Percentiles rank a stretch among this genome's conserved stretches.
These are phyloP conservation scores for Exserohilum rostratum DNA, from an alignment of 2,329 filamentous ascomycete genomes.

Conservation along the genomic window DNA sequence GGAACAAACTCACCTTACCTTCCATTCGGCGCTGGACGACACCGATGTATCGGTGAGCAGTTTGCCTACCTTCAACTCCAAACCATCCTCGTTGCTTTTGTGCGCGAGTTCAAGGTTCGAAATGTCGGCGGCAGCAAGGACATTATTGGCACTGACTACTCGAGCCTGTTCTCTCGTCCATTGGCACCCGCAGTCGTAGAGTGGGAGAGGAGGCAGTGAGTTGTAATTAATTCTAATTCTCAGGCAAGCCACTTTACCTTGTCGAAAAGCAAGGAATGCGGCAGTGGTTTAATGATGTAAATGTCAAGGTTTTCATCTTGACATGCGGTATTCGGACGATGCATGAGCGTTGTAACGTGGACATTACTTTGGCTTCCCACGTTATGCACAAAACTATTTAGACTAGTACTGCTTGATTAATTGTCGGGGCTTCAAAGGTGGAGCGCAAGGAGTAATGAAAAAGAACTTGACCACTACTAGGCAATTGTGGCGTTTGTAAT, in stretches of 20 bases:
- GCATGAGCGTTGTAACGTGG: not conserved
- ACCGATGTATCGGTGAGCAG: conserved; percentile 95
- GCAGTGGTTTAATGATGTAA: conserved; percentile 20
- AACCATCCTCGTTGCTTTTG: conserved; percentile 78
- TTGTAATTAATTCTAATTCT: conserved; percentile 7
- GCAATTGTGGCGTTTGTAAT: not conserved
- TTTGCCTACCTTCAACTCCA: conserved; percentile 93
- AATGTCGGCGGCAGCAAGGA: conserved; percentile 74
- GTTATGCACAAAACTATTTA: not conserved
- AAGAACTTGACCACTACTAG: not conserved
- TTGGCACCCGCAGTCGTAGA: conserved; percentile 62
- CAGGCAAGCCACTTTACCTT: not conserved
- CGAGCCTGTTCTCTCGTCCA: conserved; percentile 55
- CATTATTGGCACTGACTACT: conserved; percentile 73
- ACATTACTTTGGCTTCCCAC: not conserved
- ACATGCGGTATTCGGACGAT: not conserved
- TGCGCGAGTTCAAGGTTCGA: conserved; percentile 79
- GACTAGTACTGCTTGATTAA: not conserved
- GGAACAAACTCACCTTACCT: conserved; percentile 88
- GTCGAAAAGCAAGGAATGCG: not conserved
- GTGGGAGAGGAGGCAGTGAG: conserved; percentile 71
- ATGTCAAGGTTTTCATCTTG: conserved; percentile 1
- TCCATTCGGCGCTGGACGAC: conserved; percentile 89
- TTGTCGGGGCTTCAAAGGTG: not conserved
- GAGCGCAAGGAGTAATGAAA: not conserved